Evolutionary conservation across 164 flowering plant species (phyloP).

Genomic region (Tinospora cordifolia): DNA sequence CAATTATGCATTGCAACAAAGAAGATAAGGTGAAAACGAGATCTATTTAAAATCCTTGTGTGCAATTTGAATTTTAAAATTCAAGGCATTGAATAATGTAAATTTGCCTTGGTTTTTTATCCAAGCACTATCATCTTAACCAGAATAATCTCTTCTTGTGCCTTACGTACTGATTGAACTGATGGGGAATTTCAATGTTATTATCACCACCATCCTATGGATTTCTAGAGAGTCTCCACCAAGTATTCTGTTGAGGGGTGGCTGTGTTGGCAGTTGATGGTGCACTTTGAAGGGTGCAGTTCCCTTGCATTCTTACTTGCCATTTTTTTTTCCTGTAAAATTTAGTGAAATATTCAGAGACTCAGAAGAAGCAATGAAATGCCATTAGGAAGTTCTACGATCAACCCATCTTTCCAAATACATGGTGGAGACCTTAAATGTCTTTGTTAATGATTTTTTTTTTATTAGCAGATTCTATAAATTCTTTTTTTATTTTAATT

Average conservation of each 20-base stretch:
- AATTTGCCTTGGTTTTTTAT: background rate
- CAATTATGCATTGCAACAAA: too few relatives aligned
- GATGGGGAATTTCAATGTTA: background rate
- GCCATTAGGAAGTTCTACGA: background rate
- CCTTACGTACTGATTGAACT: background rate
- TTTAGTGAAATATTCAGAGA: background rate
- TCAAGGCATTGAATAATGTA: background rate
- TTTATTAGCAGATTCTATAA: too few relatives aligned
- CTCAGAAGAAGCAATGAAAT: background rate
- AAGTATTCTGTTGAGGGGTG: too few relatives aligned
- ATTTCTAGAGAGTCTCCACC: too few relatives aligned
- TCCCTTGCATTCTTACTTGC: too few relatives aligned
- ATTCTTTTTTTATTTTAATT: too few relatives aligned
- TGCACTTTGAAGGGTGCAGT: too few relatives aligned
- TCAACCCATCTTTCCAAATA: background rate
- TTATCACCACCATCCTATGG: background rate
- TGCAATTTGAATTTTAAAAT: background rate
- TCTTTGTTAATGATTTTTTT: too few relatives aligned
- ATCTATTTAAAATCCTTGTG: background rate
- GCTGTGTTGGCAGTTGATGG: too few relatives aligned
- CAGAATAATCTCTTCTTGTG: background rate
- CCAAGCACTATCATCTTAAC: background rate
- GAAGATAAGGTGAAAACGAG: background rate
- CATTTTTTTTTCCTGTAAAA: background rate
- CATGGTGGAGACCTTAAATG: background rate